phyloP scores from a whole-genome alignment of 257 asterid species.

The Verbascum thapsus region DNA sequence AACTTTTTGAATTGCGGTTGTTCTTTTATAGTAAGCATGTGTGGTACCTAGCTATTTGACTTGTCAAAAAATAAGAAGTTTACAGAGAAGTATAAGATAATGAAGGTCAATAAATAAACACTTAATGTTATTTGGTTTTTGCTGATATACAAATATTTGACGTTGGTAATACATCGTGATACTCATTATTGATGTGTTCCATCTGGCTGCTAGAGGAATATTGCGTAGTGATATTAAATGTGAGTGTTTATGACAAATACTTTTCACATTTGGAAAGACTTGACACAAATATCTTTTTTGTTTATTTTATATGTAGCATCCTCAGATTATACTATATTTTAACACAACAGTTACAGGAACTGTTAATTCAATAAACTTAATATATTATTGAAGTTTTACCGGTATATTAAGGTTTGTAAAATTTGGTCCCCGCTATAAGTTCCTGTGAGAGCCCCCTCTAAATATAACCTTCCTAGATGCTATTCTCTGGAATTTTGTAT shows the following conservation, averaged over 20 bases:
- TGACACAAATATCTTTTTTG: neutral
- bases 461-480: neutral
- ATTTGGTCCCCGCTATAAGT: neutral
- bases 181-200: neutral
- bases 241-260: neutral
- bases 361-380: too few species aligned
- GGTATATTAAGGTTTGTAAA: too few species aligned
- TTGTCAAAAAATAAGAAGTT: slow-evolving; percentile 3
- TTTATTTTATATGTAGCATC: neutral
- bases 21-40: slow-evolving; percentile 9
- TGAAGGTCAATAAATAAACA: neutral
- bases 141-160: neutral
- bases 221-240: neutral
- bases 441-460: neutral
- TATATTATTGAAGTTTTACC: too few species aligned
- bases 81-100: slow-evolving; percentile 19
- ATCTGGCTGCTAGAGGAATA: neutral
- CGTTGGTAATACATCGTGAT: neutral
- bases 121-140: neutral
- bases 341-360: neutral
- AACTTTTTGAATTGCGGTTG: slow-evolving; percentile 21
- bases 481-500: neutral
- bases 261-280: neutral
- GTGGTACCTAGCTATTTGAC: slow-evolving; percentile 1
- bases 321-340: neutral